These are phyloP conservation scores for Yamadazyma paraphyllophila DNA, from an alignment of 805 yeast species.

Conservation along the genomic window DNA sequence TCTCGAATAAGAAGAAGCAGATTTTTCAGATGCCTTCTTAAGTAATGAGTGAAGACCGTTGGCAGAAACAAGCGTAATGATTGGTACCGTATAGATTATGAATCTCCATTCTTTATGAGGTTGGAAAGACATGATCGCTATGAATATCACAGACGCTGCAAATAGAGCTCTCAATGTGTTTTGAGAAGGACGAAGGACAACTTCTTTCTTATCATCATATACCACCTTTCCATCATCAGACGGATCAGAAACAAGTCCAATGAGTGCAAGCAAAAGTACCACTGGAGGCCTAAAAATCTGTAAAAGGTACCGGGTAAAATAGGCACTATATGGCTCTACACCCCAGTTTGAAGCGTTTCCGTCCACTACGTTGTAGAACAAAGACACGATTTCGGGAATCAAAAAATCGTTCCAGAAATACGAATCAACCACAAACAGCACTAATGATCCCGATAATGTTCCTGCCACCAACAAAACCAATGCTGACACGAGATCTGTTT, in stretches of 20 bases:
- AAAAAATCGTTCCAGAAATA: constrained; percentile 64
- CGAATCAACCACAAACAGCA: constrained; percentile 60
- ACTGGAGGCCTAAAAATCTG: constrained; percentile 43
- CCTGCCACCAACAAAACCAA: constrained; percentile 48
- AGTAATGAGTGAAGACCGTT: constrained; percentile 46
- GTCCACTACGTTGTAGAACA: constrained; percentile 69
- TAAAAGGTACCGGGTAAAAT: constrained; percentile 52
- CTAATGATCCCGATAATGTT: constrained; percentile 45
- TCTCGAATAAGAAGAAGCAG: constrained; percentile 3
- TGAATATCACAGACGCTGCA: constrained; percentile 51
- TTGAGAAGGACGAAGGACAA: constrained; percentile 27
- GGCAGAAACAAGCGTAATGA: constrained; percentile 62
- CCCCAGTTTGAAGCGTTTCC: constrained; percentile 86
- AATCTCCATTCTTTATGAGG: constrained; percentile 97
- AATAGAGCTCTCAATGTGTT: constrained; percentile 46
- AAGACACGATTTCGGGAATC: constrained; percentile 76
- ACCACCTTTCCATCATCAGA: constrained; percentile 22
- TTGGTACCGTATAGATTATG: constrained; percentile 71
- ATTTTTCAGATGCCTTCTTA: constrained; percentile 9
- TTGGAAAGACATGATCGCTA: constrained; percentile 69
- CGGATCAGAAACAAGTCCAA: constrained; percentile 45
- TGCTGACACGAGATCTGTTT: constrained; percentile 40
- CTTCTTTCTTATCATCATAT: constrained; percentile 13
- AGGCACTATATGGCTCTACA: constrained; percentile 66
- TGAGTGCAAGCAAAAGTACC: constrained; percentile 37